Base-by-base conservation (phyloP, 73 alveolate genomes). In the Halteria grandinella region DNA sequence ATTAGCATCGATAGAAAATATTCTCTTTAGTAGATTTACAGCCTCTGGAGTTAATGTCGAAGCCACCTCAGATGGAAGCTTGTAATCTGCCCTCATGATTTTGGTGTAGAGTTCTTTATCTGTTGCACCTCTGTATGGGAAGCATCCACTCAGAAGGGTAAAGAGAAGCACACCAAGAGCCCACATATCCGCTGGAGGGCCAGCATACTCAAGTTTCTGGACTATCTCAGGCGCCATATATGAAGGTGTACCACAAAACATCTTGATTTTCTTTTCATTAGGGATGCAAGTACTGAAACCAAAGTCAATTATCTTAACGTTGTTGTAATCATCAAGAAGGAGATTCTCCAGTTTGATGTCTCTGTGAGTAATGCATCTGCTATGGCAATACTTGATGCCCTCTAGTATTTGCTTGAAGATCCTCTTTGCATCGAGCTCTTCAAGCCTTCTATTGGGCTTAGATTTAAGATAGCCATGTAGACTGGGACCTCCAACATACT, bases 201-300 rank as follows among this genome's bases (percentile, higher is more conserved):
- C 96, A 18, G 88, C 77, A 59, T 89, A 89, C 45, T 86, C 93
- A 28, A 47, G 69, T 50, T 85, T 87, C 21, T 78, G 18, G 23
- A 89, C 92, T 15, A 89, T 89, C 51, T 89, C 96, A n/a, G 96
- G 96, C 5, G 96, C 93, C 93, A 87, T 87, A 75, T 89, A 89
- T 18, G 90, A 85, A 0, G 96, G 96, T 18, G 94, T 89, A 4
- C 96, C 96, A 24, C 96, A 89, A 80, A 87, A 87, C 44, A 87
- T 76, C 25, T 55, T 86, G n/a, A 86, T 75, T 48, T 85, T 85
- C 54, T 89, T 89, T 34, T 89, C 91, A 51, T 69, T 79, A 15
- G 94, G 89, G 7, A 89, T 62, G 55, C 80, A 87, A 17, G 93
- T 89, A 0, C 90, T 64, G 53, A 89, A 89, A 15, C 96, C 96